These are phyloP conservation scores for Mimosa pudica DNA, from an alignment of 306 rosid species.

Conservation along the genomic window DNA sequence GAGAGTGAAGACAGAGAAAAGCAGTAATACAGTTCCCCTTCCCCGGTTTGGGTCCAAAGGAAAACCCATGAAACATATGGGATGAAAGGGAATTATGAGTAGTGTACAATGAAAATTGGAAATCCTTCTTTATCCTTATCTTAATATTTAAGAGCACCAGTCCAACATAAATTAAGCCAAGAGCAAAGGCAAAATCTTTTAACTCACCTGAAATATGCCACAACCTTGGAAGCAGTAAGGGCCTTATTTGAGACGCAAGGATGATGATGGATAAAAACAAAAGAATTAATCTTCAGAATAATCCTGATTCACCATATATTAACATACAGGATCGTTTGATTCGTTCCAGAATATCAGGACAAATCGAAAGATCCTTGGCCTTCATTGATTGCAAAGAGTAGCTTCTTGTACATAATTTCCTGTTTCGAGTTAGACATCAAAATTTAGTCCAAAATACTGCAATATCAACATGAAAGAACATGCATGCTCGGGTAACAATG, in stretches of 20 bases:
- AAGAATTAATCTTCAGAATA: conserved; percentile 45
- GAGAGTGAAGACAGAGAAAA: neutral
- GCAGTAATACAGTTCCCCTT: neutral
- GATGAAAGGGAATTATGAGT: neutral
- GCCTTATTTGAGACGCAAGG: conserved; percentile 54
- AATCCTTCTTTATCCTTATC: neutral
- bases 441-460: conserved; percentile 26
- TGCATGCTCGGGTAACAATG: neutral
- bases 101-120: neutral
- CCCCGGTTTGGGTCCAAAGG: neutral
- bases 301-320: conserved; percentile 62
- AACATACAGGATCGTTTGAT: conserved; percentile 56
- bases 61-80: neutral
- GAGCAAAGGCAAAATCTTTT: neutral
- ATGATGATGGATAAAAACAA: conserved; percentile 54
- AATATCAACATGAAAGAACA: neutral
- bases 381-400: conserved; percentile 92
- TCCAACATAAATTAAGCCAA: neutral
- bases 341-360: conserved; percentile 75
- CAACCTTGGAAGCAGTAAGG: conserved; percentile 39
- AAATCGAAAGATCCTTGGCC: conserved; percentile 99
- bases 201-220: conserved; percentile 60
- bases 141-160: neutral
- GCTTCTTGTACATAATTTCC: conserved; percentile 97
- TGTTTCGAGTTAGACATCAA: conserved; percentile 40